phyloP scores from a whole-genome alignment of 2,329 filamentous ascomycete species.

The Penicillium sp. region DNA sequence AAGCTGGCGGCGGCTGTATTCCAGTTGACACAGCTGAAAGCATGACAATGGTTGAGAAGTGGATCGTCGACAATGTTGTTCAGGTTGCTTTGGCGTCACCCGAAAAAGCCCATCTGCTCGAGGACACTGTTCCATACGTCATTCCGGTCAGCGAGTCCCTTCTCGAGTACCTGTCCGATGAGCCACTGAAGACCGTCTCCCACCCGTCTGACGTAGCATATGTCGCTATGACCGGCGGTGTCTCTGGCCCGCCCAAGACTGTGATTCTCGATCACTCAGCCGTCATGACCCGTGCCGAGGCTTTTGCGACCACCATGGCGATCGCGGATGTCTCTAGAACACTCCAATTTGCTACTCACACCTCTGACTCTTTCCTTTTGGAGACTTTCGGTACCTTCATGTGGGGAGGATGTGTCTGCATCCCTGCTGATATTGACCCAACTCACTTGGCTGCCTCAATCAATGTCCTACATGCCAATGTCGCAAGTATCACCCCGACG shows the following conservation, averaged over 20 bases:
- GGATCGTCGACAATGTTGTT: constrained; percentile 41
- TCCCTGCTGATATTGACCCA: constrained; percentile 49
- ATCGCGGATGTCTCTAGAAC: constrained; percentile 28
- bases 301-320: constrained; percentile 28
- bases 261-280: constrained; percentile 41
- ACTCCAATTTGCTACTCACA: constrained; percentile 48
- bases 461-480: constrained; percentile 35
- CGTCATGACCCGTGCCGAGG: constrained; percentile 32
- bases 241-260: constrained; percentile 33
- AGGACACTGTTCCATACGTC: constrained; percentile 45
- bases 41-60: constrained; percentile 38
- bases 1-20: constrained; percentile 35
- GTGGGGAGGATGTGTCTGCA: constrained; percentile 50
- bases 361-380: constrained; percentile 49
- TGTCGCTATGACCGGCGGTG: constrained; percentile 39
- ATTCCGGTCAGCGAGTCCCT: constrained; percentile 36
- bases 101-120: constrained; percentile 40
- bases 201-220: constrained; percentile 30
- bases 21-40: constrained; percentile 37
- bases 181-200: constrained; percentile 1
- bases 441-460: constrained; percentile 59
- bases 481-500: constrained; percentile 39
- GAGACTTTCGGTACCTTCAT: constrained; percentile 41
- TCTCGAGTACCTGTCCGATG: constrained; percentile 35
- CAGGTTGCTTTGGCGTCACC: constrained; percentile 45